Conservation (phyloP, 106 monocot genomes). For the Cymbidium sinense region DNA sequence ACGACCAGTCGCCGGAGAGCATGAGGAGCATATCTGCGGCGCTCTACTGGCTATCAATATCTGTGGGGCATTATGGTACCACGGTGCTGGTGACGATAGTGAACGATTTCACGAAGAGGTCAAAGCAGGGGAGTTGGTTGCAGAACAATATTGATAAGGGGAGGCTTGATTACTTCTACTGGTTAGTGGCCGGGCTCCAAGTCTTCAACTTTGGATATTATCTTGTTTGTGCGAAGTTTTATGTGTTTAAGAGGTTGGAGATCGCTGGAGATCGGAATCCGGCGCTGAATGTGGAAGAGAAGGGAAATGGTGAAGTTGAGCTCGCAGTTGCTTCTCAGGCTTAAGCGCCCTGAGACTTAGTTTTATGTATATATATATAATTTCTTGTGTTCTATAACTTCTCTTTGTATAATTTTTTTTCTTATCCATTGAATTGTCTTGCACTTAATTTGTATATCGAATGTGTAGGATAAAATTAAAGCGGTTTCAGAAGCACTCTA, state of each 20-base stretch:
- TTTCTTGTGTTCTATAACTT: too few relatives aligned
- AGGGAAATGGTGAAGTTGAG: background rate
- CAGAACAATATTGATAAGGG: constrained; percentile 38
- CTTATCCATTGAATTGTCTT: too few relatives aligned
- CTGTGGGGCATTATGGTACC: constrained; percentile 45
- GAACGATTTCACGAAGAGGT: constrained; percentile 22
- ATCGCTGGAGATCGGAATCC: background rate
- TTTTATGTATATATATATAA: too few relatives aligned
- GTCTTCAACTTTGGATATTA: constrained; percentile 2
- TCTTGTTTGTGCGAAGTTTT: background rate
- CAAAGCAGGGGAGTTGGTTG: constrained; percentile 38
- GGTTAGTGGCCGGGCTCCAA: background rate
- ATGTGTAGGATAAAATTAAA: too few relatives aligned
- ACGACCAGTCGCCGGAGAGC: constrained; percentile 79
- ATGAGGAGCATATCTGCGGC: constrained; percentile 60
- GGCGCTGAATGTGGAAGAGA: background rate
- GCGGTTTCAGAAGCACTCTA: too few relatives aligned
- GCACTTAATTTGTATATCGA: too few relatives aligned
- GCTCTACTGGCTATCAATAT: constrained; percentile 47
- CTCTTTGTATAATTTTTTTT: too few relatives aligned
- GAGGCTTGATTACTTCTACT: constrained; percentile 34
- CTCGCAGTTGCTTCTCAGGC: background rate
- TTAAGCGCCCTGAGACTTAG: too few relatives aligned
- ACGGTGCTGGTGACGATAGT: constrained; percentile 51
- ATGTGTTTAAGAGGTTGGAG: constrained; percentile 3